A percentile compares a stretch with the other conserved stretches of the same genome.
These are phyloP conservation scores for Ramularia endophylla DNA, from an alignment of 2,329 filamentous ascomycete genomes.

Conservation along the genomic window DNA sequence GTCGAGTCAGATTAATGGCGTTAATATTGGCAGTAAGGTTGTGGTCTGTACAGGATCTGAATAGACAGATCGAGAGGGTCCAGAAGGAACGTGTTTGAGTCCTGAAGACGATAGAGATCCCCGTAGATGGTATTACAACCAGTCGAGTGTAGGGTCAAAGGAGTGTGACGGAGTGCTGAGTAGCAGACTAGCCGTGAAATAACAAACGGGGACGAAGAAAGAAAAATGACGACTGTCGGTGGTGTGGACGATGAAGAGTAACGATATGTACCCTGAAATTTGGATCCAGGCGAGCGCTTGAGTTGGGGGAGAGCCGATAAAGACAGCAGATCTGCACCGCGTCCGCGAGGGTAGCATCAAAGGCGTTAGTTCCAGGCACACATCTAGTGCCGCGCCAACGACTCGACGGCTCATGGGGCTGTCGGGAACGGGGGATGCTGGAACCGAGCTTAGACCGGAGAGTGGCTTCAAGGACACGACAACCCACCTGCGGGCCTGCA, in stretches of 20 bases:
- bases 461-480: constrained; percentile 6
- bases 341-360: constrained; percentile 16
- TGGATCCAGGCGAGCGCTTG: constrained; percentile 22
- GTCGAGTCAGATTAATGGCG: constrained; percentile 13
- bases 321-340: constrained; percentile 25
- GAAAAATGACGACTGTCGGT: constrained; percentile 23
- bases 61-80: constrained; percentile 11
- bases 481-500: constrained; percentile 1
- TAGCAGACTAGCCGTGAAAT: constrained; percentile 17
- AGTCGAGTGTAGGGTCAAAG: constrained; percentile 18
- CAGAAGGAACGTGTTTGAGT: constrained; percentile 15
- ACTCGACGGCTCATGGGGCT: constrained; percentile 25
- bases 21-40: constrained; percentile 10
- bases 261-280: constrained; percentile 24
- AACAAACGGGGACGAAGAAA: constrained; percentile 18
- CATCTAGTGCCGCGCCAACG: constrained; percentile 19
- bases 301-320: constrained; percentile 21
- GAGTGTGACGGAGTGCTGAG: constrained; percentile 20
- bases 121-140: constrained; percentile 19
- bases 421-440: constrained; percentile 20
- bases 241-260: constrained; percentile 17
- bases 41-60: constrained; percentile 17
- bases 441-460: constrained; percentile 10
- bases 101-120: too few relatives aligned
- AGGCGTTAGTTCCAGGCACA: constrained; percentile 25